Evolutionary conservation across 805 yeast genomes (phyloP).

Genomic region (Candida tibetensis): DNA sequence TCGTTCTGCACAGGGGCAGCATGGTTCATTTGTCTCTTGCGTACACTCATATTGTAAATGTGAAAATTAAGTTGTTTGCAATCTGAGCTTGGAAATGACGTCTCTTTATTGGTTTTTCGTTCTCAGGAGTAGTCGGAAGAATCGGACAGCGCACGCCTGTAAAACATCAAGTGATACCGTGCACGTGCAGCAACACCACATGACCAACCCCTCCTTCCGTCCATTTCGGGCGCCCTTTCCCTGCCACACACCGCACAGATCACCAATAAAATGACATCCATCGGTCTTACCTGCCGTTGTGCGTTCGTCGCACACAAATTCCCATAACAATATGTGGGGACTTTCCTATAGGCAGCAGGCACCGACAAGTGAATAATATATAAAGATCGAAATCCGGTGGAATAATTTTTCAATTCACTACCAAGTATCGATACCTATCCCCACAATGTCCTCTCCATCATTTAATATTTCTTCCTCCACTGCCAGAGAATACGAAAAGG

Average conservation of each 20-base stretch:
- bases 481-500: constrained; percentile 65
- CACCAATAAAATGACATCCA: background rate
- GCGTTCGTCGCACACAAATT: constrained; percentile 4
- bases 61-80: too few species aligned
- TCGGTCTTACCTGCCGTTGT: constrained; percentile 6
- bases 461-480: constrained; percentile 58
- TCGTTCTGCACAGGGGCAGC: constrained; percentile 22
- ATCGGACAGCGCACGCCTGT: too few species aligned
- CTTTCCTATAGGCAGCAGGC: constrained; percentile 17
- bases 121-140: background rate
- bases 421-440: background rate
- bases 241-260: too few species aligned
- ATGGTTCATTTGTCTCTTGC: constrained; percentile 35
- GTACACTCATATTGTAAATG: background rate
- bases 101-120: background rate
- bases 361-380: constrained; percentile 11
- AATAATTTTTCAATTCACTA: too few species aligned
- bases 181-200: too few species aligned
- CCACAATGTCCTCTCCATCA: constrained; percentile 27
- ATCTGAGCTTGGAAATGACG: too few species aligned
- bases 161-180: too few species aligned
- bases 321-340: constrained; percentile 2
- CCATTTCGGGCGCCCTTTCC: too few species aligned
- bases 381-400: background rate
- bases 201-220: too few species aligned